Evolutionary conservation across 2,329 filamentous ascomycete species (phyloP), one percentile per base, ranked within the genome.

Genomic region (Sporothrix sp.): DNA sequence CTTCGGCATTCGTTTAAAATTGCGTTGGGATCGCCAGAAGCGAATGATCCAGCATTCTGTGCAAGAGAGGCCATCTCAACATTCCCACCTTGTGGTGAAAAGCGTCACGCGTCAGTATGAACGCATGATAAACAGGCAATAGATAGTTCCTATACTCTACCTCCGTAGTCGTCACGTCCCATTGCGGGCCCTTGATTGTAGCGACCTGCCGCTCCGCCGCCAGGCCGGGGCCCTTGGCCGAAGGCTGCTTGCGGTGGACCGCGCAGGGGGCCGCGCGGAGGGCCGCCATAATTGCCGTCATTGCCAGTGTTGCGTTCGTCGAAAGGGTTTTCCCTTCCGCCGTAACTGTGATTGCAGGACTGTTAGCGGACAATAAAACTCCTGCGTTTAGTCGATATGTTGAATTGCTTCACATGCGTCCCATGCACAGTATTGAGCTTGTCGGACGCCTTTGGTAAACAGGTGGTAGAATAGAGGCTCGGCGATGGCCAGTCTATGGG

Each of bases 1-100:
- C 87, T 81, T 53, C 81, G 79, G 69, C 87, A 93, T 65, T 93
- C 84, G 69, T 94, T 87, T 54, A 96, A 76, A 58, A 95, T 85
- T 51, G 79, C 79, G 63, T 87, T 89, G 38, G 85, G 81, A 65
- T 89, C 79, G 58, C 68, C 60, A 2, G 54, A 48, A 14, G 45
- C 72, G 48, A 74, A 73, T 44, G 67, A 66, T 46, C 69, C 62
- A 44, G 69, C 72, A 53, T 74, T 75, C 54, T 75, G 74, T 39
- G 72, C 66, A 40, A 86, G 74, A 11, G 83, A 75, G 42, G 78
- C 77, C 82, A 89, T 85, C 68, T 90, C 85, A 59, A 87, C 80
- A 59, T 77, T 74, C 60, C 68, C 65, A 38, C 67, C 70, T 70
- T 58, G 48, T 48, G 14, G 1, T 13, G 45, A 8, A 16, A 14